Evolutionary conservation across 2,329 filamentous ascomycete genomes (phyloP).

Genomic region (Huntiella savannae): DNA sequence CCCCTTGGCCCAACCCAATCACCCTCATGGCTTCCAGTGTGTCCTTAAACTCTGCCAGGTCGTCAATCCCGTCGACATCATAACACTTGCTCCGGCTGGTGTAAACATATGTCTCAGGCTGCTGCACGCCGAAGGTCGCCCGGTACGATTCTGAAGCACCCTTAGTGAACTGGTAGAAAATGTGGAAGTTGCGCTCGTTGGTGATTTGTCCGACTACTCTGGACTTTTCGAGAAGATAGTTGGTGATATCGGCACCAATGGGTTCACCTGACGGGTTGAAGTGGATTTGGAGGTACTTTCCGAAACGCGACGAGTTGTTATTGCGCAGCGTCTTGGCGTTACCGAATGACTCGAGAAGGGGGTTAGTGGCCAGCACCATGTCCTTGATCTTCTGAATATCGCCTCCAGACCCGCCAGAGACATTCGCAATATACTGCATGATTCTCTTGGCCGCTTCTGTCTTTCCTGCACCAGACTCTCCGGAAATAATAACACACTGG

Average conservation of each 20-base stretch:
- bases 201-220: slow-evolving; percentile 86
- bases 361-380: slow-evolving; percentile 97
- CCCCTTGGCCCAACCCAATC: slow-evolving; percentile 70
- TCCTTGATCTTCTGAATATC: slow-evolving; percentile 96
- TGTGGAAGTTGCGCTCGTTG: slow-evolving; percentile 97
- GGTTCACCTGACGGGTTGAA: slow-evolving; percentile 87
- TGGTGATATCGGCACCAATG: slow-evolving; percentile 91
- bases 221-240: slow-evolving; percentile 90
- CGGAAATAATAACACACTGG: slow-evolving; percentile 97
- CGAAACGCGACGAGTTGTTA: slow-evolving; percentile 96
- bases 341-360: slow-evolving; percentile 88
- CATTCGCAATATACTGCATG: slow-evolving; percentile 98
- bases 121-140: slow-evolving; percentile 75
- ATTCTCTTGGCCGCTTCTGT: slow-evolving; percentile 96
- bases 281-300: slow-evolving; percentile 93
- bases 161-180: slow-evolving; percentile 98
- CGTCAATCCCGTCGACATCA: slow-evolving; percentile 86
- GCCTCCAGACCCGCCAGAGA: slow-evolving; percentile 67
- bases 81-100: slow-evolving; percentile 88
- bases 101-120: slow-evolving; percentile 82
- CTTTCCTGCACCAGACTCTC: slow-evolving; percentile 94
- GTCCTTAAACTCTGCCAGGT: slow-evolving; percentile 71
- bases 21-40: slow-evolving; percentile 87
- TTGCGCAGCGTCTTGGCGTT: slow-evolving; percentile 96
- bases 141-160: slow-evolving; percentile 74